A percentile compares a stretch with the other conserved stretches of the same genome.
These are phyloP conservation scores for Ceratocystis cubensis DNA, from an alignment of 2,329 filamentous ascomycete genomes.

Conservation along the genomic window DNA sequence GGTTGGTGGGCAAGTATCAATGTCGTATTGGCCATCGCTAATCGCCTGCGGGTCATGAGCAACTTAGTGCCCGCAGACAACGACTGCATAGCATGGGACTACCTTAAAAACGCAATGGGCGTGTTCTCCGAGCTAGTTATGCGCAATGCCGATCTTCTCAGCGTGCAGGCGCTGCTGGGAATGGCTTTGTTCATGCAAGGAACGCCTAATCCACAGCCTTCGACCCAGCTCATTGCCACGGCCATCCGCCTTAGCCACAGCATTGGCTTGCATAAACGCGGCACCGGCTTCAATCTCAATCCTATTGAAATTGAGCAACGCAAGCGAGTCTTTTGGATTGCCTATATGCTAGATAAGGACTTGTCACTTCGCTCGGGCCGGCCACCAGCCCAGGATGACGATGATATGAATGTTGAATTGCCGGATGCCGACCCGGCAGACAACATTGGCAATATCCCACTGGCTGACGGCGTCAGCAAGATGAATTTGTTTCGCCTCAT, in stretches of 20 bases:
- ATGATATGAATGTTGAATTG: conserved; percentile 86
- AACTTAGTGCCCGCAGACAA: conserved; percentile 82
- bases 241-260: conserved; percentile 85
- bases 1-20: conserved; percentile 99
- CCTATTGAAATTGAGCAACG: conserved; percentile 86
- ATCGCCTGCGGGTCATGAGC: conserved; percentile 87
- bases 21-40: conserved; percentile 81
- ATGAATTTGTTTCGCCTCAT: conserved; percentile 91
- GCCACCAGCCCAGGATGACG: conserved; percentile 50
- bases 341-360: conserved; percentile 53
- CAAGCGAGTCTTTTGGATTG: conserved; percentile 54
- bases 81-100: conserved; percentile 87
- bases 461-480: conserved; percentile 78
- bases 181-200: conserved; percentile 94
- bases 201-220: conserved; percentile 90
- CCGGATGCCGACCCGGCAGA: conserved; percentile 83
- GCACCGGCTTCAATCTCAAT: conserved; percentile 85
- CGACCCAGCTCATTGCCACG: conserved; percentile 79
- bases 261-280: conserved; percentile 88
- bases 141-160: conserved; percentile 88
- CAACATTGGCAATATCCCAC: conserved; percentile 85
- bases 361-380: conserved; percentile 47
- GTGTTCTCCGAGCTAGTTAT: conserved; percentile 87
- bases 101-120: conserved; percentile 91
- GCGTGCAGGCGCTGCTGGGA: conserved; percentile 83